phyloP scores from a whole-genome alignment of 805 yeast species.

The Yarrowia sp. region DNA sequence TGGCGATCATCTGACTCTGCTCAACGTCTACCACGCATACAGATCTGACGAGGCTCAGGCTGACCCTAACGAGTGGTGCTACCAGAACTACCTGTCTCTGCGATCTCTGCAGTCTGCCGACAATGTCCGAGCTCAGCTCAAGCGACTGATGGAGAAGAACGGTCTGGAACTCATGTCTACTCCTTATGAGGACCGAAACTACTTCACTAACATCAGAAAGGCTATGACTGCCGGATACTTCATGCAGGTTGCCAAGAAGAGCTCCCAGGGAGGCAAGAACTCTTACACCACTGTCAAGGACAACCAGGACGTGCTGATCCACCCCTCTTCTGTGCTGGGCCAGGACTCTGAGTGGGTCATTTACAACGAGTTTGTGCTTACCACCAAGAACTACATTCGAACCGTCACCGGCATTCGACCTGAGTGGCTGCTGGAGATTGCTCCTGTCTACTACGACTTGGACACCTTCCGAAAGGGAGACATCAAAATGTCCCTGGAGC shows the following conservation, averaged over 20 bases:
- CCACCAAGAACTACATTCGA: conserved; percentile 88
- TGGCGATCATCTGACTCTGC: conserved; percentile 89
- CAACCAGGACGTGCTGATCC: conserved; percentile 91
- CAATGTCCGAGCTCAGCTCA: conserved; percentile 78
- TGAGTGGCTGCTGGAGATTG: conserved; percentile 84
- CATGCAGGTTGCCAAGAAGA: conserved; percentile 96
- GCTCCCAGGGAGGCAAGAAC: conserved; percentile 38
- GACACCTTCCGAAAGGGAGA: conserved; percentile 66
- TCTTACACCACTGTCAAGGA: conserved; percentile 92
- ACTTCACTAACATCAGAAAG: conserved; percentile 75
- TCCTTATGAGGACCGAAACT: conserved; percentile 58
- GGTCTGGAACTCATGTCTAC: conserved; percentile 72
- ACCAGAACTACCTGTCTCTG: conserved; percentile 79
- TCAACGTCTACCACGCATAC: conserved; percentile 85
- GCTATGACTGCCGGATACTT: conserved; percentile 92
- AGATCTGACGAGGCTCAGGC: conserved; percentile 67
- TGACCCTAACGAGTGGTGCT: conserved; percentile 72
- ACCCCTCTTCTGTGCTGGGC: conserved; percentile 89
- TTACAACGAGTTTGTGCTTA: conserved; percentile 91
- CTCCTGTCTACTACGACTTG: conserved; percentile 67
- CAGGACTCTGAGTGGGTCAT: conserved; percentile 89
- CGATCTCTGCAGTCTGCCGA: conserved; percentile 84
- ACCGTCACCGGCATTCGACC: conserved; percentile 89
- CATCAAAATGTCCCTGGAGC: conserved; percentile 63
- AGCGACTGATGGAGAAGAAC: conserved; percentile 75